These are phyloP conservation scores for Opeltia flavorubescens DNA, from an alignment of 495 filamentous ascomycete species.

Conservation along the genomic window DNA sequence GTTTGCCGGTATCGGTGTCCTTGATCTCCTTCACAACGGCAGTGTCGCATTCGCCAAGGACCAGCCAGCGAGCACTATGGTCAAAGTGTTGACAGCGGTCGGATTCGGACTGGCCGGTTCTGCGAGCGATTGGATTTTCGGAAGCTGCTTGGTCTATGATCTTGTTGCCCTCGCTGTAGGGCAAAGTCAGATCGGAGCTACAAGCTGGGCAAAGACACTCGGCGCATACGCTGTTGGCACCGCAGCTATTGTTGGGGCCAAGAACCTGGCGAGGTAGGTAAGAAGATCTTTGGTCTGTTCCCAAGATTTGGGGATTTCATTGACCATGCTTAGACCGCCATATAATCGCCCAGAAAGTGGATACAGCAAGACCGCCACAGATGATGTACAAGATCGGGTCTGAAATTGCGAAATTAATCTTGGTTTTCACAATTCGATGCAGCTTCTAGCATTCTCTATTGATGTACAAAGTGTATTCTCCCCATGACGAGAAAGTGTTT, in stretches of 20 bases:
- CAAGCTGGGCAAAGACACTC: constrained; percentile 30
- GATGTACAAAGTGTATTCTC: too few species aligned
- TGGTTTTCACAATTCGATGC: too few species aligned
- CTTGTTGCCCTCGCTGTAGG: constrained; percentile 32
- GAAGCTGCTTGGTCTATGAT: constrained; percentile 38
- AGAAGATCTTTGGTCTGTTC: background rate
- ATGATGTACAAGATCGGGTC: constrained; percentile 14
- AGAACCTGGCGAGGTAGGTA: constrained; percentile 33
- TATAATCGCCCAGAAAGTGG: constrained; percentile 10
- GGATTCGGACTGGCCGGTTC: constrained; percentile 28
- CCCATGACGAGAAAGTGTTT: too few species aligned
- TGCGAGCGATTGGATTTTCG: constrained; percentile 37
- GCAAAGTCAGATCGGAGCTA: constrained; percentile 19
- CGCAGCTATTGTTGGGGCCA: constrained; percentile 34
- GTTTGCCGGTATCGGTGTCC: constrained; percentile 38
- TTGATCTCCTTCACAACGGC: constrained; percentile 38
- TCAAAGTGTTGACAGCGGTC: constrained; percentile 31
- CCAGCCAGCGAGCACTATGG: constrained; percentile 22
- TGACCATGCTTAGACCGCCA: constrained; percentile 9
- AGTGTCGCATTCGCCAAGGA: constrained; percentile 33
- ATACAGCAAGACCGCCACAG: constrained; percentile 11
- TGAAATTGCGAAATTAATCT: background rate
- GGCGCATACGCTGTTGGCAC: constrained; percentile 29
- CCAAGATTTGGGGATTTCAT: background rate
- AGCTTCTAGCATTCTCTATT: too few species aligned